phyloP scores from a whole-genome alignment of 176 grass and related monocot species.

The Lolium perenne region DNA sequence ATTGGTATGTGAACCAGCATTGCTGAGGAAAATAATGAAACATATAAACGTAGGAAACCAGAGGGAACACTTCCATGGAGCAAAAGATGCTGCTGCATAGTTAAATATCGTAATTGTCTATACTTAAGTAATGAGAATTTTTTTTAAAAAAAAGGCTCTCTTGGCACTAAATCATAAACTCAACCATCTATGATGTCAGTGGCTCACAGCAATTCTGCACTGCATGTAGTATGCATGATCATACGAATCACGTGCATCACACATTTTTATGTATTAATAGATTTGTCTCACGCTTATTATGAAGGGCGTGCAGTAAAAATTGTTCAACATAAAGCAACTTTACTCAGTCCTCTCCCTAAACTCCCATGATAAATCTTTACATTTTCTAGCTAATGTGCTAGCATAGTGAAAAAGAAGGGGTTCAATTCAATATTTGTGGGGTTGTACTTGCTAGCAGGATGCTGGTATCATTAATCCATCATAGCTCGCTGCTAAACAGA shows the following conservation, averaged over 20 bases:
- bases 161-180: conserved; percentile 13
- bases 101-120: conserved; percentile 9
- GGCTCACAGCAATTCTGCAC: background rate
- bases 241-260: background rate
- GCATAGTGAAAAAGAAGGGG: background rate
- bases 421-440: conserved; percentile 16
- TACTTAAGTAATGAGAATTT: background rate
- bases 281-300: background rate
- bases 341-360: background rate
- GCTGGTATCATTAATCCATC: conserved; percentile 18
- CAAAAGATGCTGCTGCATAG: conserved; percentile 14
- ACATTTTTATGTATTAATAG: background rate
- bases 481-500: conserved; percentile 2
- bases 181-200: background rate
- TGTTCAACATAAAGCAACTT: conserved; percentile 12
- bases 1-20: background rate
- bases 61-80: background rate
- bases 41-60: conserved; percentile 22
- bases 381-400: conserved; percentile 20
- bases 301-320: background rate
- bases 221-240: conserved; percentile 12
- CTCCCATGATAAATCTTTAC: background rate
- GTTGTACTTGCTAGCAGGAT: conserved; percentile 22
- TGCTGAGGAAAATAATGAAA: background rate
- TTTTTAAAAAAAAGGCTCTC: conserved; percentile 10